These are phyloP conservation scores for Mariannaea sp. DNA, from an alignment of 2,329 filamentous ascomycete species.

Conservation along the genomic window DNA sequence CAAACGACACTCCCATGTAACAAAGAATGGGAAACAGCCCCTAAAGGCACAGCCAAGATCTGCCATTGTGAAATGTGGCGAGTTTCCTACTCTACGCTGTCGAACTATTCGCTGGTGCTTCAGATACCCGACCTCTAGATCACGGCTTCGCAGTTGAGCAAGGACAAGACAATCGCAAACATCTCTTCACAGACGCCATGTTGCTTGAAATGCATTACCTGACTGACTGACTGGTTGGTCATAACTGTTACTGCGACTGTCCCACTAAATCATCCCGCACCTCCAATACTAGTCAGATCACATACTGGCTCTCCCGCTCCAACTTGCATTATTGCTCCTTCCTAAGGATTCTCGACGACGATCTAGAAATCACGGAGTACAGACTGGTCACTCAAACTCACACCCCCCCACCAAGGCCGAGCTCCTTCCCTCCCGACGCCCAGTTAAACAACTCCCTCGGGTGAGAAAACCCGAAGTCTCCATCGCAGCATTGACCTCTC, in stretches of 20 bases:
- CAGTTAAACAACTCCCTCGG: constrained; percentile 30
- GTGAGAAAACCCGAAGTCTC: constrained; percentile 27
- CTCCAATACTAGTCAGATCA: not conserved
- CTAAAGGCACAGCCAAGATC: not conserved
- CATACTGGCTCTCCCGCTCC: constrained; percentile 6
- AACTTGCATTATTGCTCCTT: constrained; percentile 10
- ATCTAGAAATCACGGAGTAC: not conserved
- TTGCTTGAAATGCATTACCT: no score
- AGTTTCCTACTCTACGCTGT: not conserved
- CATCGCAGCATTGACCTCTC: not conserved
- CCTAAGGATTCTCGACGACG: not conserved
- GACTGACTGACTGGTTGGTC: constrained; percentile 11
- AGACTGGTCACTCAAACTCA: constrained; percentile 6
- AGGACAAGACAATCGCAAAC: constrained; percentile 1
- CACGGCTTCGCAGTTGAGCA: constrained; percentile 2
- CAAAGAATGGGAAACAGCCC: not conserved
- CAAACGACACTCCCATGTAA: not conserved
- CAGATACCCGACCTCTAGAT: constrained; percentile 1
- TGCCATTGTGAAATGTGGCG: not conserved
- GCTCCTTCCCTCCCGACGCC: constrained; percentile 28
- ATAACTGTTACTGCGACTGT: constrained; percentile 11
- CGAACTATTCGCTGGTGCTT: not conserved
- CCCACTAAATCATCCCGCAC: not conserved
- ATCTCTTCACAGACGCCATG: no score
- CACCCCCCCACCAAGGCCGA: constrained; percentile 27